A percentile compares a stretch with the other conserved stretches of the same genome.
Evolutionary conservation across 73 alveolate genomes (phyloP).

Genomic region (Durusdinium trenchii): DNA sequence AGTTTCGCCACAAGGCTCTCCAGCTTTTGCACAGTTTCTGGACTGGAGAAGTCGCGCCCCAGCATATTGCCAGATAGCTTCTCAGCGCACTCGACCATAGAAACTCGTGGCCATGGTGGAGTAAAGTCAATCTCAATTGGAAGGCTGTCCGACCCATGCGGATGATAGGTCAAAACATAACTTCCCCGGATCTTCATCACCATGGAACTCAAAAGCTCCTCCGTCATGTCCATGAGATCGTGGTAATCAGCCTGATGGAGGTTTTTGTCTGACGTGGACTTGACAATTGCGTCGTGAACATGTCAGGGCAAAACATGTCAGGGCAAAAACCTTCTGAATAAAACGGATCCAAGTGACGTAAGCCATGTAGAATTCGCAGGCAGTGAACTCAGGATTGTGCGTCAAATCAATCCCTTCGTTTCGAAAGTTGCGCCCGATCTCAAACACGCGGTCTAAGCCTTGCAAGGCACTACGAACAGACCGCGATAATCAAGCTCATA

Average conservation of each 20-base stretch:
- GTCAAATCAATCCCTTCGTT: constrained; percentile 99
- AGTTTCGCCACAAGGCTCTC: constrained; percentile 41
- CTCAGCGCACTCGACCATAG: constrained; percentile 99
- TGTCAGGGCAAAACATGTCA: constrained; percentile 98
- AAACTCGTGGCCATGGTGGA: constrained; percentile 99
- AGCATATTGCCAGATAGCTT: constrained; percentile 94
- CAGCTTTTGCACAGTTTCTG: constrained; percentile 53
- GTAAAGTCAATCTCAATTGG: constrained; percentile 98
- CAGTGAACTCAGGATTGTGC: constrained; percentile 99
- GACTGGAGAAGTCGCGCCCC: constrained; percentile 56
- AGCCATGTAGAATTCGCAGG: constrained; percentile 99
- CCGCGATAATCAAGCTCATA: constrained; percentile 99
- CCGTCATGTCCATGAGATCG: constrained; percentile 99
- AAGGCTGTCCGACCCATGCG: constrained; percentile 96
- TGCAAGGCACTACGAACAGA: constrained; percentile 99
- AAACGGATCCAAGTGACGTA: constrained; percentile 99
- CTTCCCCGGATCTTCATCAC: constrained; percentile 98
- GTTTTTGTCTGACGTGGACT: constrained; percentile 56
- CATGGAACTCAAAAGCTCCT: constrained; percentile 97
- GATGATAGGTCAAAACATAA: constrained; percentile 97
- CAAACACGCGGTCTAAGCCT: constrained; percentile 99
- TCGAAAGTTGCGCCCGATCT: constrained; percentile 99
- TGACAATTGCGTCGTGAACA: constrained; percentile 98
- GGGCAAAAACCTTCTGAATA: too few relatives aligned
- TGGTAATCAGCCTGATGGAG: constrained; percentile 98